These are phyloP conservation scores for Chaetomium globosum DNA, from an alignment of 2,329 filamentous ascomycete genomes.

Conservation along the genomic window DNA sequence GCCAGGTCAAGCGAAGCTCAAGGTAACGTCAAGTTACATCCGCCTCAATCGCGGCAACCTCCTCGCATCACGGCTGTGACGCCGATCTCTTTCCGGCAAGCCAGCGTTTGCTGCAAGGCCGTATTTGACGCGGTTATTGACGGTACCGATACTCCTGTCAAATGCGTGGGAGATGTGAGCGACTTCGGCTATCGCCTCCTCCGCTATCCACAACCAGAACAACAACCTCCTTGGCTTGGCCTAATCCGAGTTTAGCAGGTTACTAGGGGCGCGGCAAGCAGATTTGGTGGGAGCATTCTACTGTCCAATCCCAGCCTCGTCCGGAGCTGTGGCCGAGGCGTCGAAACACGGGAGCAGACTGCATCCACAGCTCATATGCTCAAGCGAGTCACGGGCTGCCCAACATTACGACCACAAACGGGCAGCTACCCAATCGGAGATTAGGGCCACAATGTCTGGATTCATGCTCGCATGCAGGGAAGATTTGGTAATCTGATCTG, in stretches of 20 bases:
- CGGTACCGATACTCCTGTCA: background rate
- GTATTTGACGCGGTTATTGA: background rate
- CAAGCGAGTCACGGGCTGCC: conserved; percentile 22
- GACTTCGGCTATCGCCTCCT: background rate
- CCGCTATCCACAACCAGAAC: background rate
- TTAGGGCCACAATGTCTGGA: conserved; percentile 32
- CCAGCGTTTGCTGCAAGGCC: background rate
- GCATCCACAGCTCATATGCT: background rate
- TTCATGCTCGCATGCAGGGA: conserved; percentile 26
- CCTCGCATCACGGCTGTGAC: conserved; percentile 11
- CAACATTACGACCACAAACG: conserved; percentile 27
- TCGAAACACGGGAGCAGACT: background rate
- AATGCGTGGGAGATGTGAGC: background rate
- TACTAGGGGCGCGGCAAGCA: background rate
- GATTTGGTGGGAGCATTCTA: background rate
- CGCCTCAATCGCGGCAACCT: conserved; percentile 8
- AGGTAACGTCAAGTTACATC: conserved; percentile 23
- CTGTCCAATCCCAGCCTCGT: conserved; percentile 3
- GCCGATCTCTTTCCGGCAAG: conserved; percentile 17
- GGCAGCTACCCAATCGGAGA: conserved; percentile 34
- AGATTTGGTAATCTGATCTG: background rate
- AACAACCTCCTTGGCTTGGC: background rate
- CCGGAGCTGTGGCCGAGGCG: conserved; percentile 2
- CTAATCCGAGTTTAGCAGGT: conserved; percentile 1
- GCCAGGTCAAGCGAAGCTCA: background rate